phyloP scores from a whole-genome alignment of 805 yeast species.

The Saturnispora halmiae region DNA sequence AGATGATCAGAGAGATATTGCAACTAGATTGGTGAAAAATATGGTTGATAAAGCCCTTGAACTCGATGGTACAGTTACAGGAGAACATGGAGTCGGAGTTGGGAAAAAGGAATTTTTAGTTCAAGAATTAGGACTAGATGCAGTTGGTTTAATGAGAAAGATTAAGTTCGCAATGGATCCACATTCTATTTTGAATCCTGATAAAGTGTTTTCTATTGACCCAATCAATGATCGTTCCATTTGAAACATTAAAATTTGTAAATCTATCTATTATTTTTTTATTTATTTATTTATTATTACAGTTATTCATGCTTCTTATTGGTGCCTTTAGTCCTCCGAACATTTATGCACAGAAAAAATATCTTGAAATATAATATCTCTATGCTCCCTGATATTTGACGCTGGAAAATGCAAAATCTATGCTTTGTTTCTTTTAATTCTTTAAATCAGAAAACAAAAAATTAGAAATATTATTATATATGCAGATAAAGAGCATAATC shows the following conservation, averaged over 20 bases:
- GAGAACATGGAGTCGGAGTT: constrained; percentile 83
- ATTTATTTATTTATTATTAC: neutral
- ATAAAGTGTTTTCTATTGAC: constrained; percentile 62
- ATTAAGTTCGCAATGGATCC: constrained; percentile 73
- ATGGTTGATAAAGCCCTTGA: constrained; percentile 60
- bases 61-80: constrained; percentile 80
- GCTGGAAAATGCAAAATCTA: too few species aligned
- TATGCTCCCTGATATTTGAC: too few species aligned
- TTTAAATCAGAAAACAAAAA: too few species aligned
- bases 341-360: too few species aligned
- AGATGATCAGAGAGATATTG: constrained; percentile 40
- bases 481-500: too few species aligned
- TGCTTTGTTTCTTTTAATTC: too few species aligned
- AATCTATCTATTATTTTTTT: neutral
- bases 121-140: constrained; percentile 58
- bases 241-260: neutral
- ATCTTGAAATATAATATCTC: too few species aligned
- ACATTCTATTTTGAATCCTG: constrained; percentile 65
- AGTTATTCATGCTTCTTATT: neutral
- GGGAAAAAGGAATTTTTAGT: constrained; percentile 61
- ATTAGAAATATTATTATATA: too few species aligned
- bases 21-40: constrained; percentile 51
- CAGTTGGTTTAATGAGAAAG: constrained; percentile 69
- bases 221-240: constrained; percentile 34
- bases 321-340: too few species aligned